phyloP scores from a whole-genome alignment of 2,329 filamentous ascomycete genomes.

The Alternaria sp. region DNA sequence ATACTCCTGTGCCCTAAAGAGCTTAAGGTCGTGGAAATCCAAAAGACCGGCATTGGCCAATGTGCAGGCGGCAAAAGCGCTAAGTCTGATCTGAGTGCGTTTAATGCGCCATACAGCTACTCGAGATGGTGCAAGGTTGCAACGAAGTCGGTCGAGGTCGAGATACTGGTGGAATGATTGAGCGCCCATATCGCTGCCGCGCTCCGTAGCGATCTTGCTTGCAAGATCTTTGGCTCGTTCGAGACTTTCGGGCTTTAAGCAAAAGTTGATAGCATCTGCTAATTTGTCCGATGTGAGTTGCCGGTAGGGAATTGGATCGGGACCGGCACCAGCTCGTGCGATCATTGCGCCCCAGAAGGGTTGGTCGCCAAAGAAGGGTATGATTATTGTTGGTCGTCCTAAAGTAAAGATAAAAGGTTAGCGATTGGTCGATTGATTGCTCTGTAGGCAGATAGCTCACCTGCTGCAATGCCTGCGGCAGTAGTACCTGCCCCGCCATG shows the following conservation, averaged over 20 bases:
- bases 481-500: conserved; percentile 87
- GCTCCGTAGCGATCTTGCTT: conserved; percentile 31
- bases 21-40: conserved; percentile 23
- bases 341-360: conserved; percentile 61
- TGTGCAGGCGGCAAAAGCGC: conserved; percentile 32
- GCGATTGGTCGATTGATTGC: too few relatives aligned
- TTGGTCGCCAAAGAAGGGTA: conserved; percentile 76
- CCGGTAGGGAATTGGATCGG: conserved; percentile 56
- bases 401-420: conserved; percentile 59
- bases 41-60: conserved; percentile 22
- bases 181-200: conserved; percentile 32
- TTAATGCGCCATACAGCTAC: conserved; percentile 33
- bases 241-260: conserved; percentile 46
- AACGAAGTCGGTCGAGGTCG: conserved; percentile 32
- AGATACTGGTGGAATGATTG: conserved; percentile 32
- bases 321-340: conserved; percentile 58
- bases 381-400: conserved; percentile 78
- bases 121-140: conserved; percentile 28
- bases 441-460: not conserved
- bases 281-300: conserved; percentile 47
- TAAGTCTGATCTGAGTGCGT: conserved; percentile 26
- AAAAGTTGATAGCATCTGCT: conserved; percentile 54
- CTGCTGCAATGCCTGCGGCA: conserved; percentile 64
- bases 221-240: conserved; percentile 28
- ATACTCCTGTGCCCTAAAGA: conserved; percentile 22